Percentiles rank a stretch among this genome's conserved stretches.
These are phyloP conservation scores for Iodosphaeria phyllophila DNA, from an alignment of 2,329 filamentous ascomycete species.

Conservation along the genomic window DNA sequence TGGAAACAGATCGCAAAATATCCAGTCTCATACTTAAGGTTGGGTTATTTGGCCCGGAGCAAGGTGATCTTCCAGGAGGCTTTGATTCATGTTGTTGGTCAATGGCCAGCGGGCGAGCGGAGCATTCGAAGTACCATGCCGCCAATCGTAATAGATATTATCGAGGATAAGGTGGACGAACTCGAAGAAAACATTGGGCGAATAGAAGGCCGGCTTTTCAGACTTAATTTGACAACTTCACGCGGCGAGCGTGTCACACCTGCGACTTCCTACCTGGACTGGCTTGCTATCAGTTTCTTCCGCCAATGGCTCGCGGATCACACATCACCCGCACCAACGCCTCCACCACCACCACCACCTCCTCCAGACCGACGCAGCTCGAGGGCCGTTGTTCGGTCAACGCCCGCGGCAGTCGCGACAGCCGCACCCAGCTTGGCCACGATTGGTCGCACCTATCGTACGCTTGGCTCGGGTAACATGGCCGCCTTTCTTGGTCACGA, in stretches of 20 bases:
- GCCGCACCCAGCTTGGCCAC: constrained; percentile 31
- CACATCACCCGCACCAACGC: constrained; percentile 43
- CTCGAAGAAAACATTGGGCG: constrained; percentile 65
- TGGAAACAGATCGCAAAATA: constrained; percentile 98
- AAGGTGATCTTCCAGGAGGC: constrained; percentile 76
- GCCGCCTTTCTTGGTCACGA: constrained; percentile 60
- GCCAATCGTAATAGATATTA: constrained; percentile 63
- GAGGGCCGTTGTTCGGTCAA: constrained; percentile 12
- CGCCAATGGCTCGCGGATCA: constrained; percentile 88
- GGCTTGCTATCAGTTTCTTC: constrained; percentile 75
- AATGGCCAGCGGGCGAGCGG: constrained; percentile 70
- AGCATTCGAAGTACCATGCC: constrained; percentile 60
- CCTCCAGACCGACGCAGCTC: constrained; percentile 4
- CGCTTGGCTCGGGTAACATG: constrained; percentile 45
- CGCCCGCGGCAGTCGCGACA: constrained; percentile 16
- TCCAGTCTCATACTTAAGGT: constrained; percentile 75
- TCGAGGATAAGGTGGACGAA: constrained; percentile 90
- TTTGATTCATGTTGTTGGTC: constrained; percentile 81
- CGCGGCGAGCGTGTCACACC: constrained; percentile 71
- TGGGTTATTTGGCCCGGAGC: constrained; percentile 71
- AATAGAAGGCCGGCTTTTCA: constrained; percentile 66
- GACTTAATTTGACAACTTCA: constrained; percentile 59
- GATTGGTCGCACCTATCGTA: constrained; percentile 57
- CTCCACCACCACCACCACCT: constrained; percentile 5
- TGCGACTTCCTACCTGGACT: constrained; percentile 65